Evolutionary conservation across 441 rosid genomes (phyloP), one percentile per base, ranked within the genome.

Genomic region (Erodium moschatum): DNA sequence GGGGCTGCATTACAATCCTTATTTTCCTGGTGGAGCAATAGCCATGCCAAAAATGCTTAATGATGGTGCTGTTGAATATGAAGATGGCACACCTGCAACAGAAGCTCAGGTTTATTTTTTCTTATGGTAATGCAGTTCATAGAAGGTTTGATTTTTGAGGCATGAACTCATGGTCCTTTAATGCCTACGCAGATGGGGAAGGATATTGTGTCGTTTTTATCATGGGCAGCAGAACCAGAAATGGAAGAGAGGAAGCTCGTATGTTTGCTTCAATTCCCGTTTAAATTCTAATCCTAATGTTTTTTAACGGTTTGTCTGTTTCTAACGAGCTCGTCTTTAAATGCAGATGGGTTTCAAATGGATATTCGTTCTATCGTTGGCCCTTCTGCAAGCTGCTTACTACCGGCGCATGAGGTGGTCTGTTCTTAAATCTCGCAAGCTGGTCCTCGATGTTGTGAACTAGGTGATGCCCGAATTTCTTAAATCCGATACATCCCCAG

Each of bases 221-320:
- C 98, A 5, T 96, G 99, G 99, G 99, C 99, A 52, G 99, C 99
- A 16, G 99, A 96, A 73, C 99, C 98, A 15, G 99, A 96, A 83
- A 90, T 96, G 99, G 98, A 96, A 81, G 99, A 96, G 78, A 85
- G 99, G 79, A 92, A 96, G 76, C 75, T 92, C 93, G 99, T 95
- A 84, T 6, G 75, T 67, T 69, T 35, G n/a, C 10, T 12, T 15
- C 40, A 35, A 35, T 7, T 35, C 2, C 40, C 40, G 2, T 3
- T 35, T 35, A n/a, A n/a, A n/a, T n/a, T n/a, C n/a, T n/a, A n/a
- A n/a, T n/a, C n/a, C n/a, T n/a, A n/a, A n/a, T n/a, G n/a, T n/a
- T n/a, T n/a, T n/a, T n/a, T n/a, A n/a, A n/a, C n/a, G n/a, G n/a
- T n/a, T n/a, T n/a, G n/a, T n/a, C n/a, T n/a, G n/a, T n/a, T n/a